These are phyloP conservation scores for Canavalia ensiformis DNA, from an alignment of 306 rosid species.

Conservation along the genomic window DNA sequence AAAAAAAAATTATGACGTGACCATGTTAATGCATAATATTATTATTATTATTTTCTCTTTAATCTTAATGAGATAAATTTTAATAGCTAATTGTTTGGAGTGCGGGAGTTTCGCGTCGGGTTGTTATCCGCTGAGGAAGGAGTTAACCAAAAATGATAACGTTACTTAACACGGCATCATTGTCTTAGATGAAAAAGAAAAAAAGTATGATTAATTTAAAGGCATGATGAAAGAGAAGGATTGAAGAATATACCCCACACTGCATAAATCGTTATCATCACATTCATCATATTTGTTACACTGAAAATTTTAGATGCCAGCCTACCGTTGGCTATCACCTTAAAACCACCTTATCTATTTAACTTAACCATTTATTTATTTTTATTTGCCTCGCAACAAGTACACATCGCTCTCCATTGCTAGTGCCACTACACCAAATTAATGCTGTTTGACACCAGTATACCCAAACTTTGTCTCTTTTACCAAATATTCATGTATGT, in stretches of 20 bases:
- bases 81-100: background rate
- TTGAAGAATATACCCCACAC: constrained; percentile 2
- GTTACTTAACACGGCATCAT: constrained; percentile 25
- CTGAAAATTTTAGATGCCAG: no score
- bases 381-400: background rate
- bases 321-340: background rate
- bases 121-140: background rate
- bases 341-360: constrained; percentile 9
- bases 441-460: background rate
- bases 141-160: background rate
- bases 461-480: background rate
- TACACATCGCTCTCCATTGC: background rate
- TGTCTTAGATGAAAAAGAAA: background rate
- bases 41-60: background rate
- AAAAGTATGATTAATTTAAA: background rate
- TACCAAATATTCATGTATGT: background rate
- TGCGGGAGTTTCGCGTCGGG: constrained; percentile 24
- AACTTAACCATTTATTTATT: background rate
- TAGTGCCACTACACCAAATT: constrained; percentile 2
- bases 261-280: background rate
- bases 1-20: background rate
- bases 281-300: background rate
- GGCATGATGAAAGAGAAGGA: background rate
- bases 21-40: background rate
- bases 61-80: background rate